phyloP scores from a whole-genome alignment of 2,329 filamentous ascomycete genomes.

The Epichloe gansuensis region DNA sequence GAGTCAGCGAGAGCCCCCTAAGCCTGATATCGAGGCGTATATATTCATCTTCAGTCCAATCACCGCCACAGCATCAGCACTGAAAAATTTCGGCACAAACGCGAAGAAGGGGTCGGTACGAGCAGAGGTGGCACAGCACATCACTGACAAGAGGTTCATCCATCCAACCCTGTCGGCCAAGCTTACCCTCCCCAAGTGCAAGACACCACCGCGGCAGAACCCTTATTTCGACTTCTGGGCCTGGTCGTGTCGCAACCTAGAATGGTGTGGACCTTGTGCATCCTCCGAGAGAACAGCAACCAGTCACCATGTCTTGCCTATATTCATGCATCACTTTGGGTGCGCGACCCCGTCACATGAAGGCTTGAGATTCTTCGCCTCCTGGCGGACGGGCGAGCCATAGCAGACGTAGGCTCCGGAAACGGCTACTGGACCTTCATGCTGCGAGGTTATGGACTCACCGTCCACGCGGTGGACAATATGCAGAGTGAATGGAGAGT shows the following conservation, averaged over 20 bases:
- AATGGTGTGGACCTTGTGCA: constrained; percentile 51
- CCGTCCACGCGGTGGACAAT: constrained; percentile 52
- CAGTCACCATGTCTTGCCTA: constrained; percentile 56
- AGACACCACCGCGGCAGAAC: constrained; percentile 37
- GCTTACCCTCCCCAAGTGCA: constrained; percentile 33
- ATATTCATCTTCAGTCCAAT: constrained; percentile 51
- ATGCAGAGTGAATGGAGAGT: constrained; percentile 56
- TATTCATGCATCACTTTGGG: constrained; percentile 70
- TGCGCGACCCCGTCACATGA: constrained; percentile 60
- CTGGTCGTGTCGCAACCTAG: constrained; percentile 50
- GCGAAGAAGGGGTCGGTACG: constrained; percentile 52
- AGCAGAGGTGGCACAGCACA: constrained; percentile 40
- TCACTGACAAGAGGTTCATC: constrained; percentile 40
- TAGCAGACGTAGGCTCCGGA: constrained; percentile 58
- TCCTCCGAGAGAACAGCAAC: constrained; percentile 38
- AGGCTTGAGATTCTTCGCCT: constrained; percentile 46
- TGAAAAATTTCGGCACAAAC: constrained; percentile 52
- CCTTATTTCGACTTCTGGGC: constrained; percentile 57
- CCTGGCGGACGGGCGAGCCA: constrained; percentile 37
- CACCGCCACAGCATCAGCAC: constrained; percentile 46
- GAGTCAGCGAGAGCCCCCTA: constrained; percentile 28
- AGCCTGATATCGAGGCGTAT: constrained; percentile 53
- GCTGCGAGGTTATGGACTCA: constrained; percentile 46
- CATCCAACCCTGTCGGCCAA: constrained; percentile 28
- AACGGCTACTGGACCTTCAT: constrained; percentile 68